A percentile compares a stretch with the other conserved stretches of the same genome.
Conservation (phyloP, 176 grass and related monocot species). For the Sorghum bicolor region Sorghum_bicolor_NCBIv3 NC_012872.2:71162001-71162500, state of each 20-base stretch:
- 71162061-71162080: constrained; percentile 83
- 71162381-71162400: constrained; percentile 9
- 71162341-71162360: constrained; percentile 98
- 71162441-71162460: too few species aligned
- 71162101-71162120: constrained; percentile 80
- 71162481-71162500: background rate
- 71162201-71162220: constrained; percentile 29
- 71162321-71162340: constrained; percentile 67
- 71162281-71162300: constrained; percentile 81
- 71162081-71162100: constrained; percentile 93
- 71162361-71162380: background rate
- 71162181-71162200: constrained; percentile 18
- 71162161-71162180: constrained; percentile 48
- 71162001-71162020: background rate
- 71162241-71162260: background rate
- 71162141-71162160: constrained; percentile 51
- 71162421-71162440: background rate
- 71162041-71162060: constrained; percentile 80
- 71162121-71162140: constrained; percentile 81
- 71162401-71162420: background rate
- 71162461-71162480: background rate
- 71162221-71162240: constrained; percentile 20
- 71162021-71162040: constrained; percentile 39
- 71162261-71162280: constrained; percentile 4
- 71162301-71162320: constrained; percentile 69